phyloP scores from a whole-genome alignment of 2,329 filamentous ascomycete species.

The Raffaelea albimanens region DNA sequence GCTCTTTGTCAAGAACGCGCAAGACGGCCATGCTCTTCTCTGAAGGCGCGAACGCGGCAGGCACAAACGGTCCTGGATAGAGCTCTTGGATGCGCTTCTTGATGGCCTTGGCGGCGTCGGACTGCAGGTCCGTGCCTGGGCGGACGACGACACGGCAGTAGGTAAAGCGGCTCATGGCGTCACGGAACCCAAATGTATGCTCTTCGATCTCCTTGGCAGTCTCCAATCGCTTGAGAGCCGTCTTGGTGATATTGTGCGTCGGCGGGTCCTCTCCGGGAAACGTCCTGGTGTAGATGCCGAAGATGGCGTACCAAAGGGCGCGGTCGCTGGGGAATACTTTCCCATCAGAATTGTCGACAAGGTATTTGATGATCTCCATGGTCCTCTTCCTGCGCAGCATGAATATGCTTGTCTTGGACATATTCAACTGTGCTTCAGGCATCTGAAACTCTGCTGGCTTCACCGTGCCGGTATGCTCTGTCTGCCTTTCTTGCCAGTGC shows the following conservation, averaged over 20 bases:
- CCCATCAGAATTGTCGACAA: conserved; percentile 31
- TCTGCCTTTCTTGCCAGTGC: too few relatives aligned
- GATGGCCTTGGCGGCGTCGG: conserved; percentile 27
- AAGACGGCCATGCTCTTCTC: conserved; percentile 16
- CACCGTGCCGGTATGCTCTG: not conserved
- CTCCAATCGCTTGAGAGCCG: conserved; percentile 28
- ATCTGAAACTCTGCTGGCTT: conserved; percentile 6
- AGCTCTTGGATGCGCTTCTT: conserved; percentile 37
- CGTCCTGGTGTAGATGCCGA: conserved; percentile 32
- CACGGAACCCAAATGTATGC: conserved; percentile 35
- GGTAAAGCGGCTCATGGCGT: conserved; percentile 29
- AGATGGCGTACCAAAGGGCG: conserved; percentile 37
- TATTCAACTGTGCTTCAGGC: conserved; percentile 14
- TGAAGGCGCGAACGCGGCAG: conserved; percentile 25
- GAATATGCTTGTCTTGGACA: conserved; percentile 10
- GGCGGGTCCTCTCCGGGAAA: conserved; percentile 31
- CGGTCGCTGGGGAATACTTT: conserved; percentile 42
- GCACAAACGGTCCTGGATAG: conserved; percentile 35
- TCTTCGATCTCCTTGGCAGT: conserved; percentile 25
- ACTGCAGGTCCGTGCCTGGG: conserved; percentile 16
- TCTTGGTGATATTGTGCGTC: conserved; percentile 27
- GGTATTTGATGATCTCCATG: conserved; percentile 29
- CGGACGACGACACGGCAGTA: conserved; percentile 35
- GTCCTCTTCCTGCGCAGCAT: conserved; percentile 20
- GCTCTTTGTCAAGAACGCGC: too few relatives aligned